Conservation (phyloP, 306 rosid genomes). For the Cucurbita argyrosperma region DNA sequence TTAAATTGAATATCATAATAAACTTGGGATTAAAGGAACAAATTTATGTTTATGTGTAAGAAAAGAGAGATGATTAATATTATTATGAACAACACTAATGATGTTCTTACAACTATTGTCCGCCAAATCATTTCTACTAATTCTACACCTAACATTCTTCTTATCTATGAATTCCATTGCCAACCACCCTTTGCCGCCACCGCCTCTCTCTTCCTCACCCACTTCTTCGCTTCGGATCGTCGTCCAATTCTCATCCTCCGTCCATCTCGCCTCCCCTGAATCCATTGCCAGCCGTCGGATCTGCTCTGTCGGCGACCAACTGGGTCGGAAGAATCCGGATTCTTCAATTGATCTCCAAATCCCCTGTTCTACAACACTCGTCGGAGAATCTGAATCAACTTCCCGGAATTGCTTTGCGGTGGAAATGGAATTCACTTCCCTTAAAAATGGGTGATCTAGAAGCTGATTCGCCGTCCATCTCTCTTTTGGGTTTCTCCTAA, state of each 20-base stretch:
- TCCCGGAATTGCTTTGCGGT: slow-evolving; percentile 12
- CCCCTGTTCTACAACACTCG: slow-evolving; percentile 63
- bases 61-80: neutral
- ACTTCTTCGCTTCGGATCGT: slow-evolving; percentile 18
- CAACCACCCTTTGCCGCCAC: slow-evolving; percentile 3
- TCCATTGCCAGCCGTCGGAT: slow-evolving; percentile 28
- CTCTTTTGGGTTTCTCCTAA: slow-evolving; percentile 49
- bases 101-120: neutral
- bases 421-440: slow-evolving; percentile 15
- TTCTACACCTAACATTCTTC: neutral
- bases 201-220: slow-evolving; percentile 14
- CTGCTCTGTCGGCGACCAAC: slow-evolving; percentile 14
- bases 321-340: neutral
- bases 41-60: neutral
- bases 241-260: slow-evolving; percentile 40
- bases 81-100: neutral
- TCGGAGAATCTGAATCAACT: slow-evolving; percentile 51
- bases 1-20: slow-evolving; percentile 1
- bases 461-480: slow-evolving; percentile 61
- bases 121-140: neutral
- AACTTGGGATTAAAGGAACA: neutral
- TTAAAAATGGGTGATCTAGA: slow-evolving; percentile 61
- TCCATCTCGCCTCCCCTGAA: slow-evolving; percentile 37
- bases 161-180: neutral
- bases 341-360: slow-evolving; percentile 49